phyloP scores from a whole-genome alignment of 2,329 filamentous ascomycete genomes.

The Didymosphaeria variabile region DNA sequence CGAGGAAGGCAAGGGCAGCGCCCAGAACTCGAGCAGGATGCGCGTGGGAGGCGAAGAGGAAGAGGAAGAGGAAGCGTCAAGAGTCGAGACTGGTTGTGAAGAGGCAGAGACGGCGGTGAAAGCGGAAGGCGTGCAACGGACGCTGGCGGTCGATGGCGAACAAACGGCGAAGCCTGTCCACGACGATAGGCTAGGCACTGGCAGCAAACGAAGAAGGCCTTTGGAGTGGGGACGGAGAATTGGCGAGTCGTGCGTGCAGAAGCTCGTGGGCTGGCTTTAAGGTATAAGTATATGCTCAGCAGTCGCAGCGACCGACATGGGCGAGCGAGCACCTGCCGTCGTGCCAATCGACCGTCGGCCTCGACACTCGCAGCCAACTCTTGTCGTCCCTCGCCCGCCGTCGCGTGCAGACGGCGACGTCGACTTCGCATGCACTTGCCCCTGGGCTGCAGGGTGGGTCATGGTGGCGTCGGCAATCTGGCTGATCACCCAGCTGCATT shows the following conservation, averaged over 20 bases:
- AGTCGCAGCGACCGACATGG: not conserved
- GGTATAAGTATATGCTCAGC: not conserved
- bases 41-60: not conserved
- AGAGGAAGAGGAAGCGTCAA: not conserved
- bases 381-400: not conserved
- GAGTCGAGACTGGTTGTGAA: not conserved
- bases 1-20: not conserved
- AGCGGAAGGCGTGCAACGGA: not conserved
- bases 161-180: not conserved
- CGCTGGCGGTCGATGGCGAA: not conserved
- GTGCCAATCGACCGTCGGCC: not conserved
- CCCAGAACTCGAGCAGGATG: not conserved
- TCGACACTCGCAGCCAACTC: not conserved
- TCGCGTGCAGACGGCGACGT: not conserved
- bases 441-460: not conserved
- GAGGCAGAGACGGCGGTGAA: not conserved
- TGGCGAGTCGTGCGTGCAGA: not conserved
- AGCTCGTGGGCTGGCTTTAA: not conserved
- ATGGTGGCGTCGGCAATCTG: not conserved
- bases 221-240: not conserved
- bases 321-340: not conserved
- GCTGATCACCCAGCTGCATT: not conserved
- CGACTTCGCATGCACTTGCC: conserved; percentile 1
- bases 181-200: not conserved
- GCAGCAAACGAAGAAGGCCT: not conserved